A percentile compares a stretch with the other conserved stretches of the same genome.
Evolutionary conservation across 2,329 filamentous ascomycete genomes (phyloP).

Genomic region (Penicillium sp.): DNA sequence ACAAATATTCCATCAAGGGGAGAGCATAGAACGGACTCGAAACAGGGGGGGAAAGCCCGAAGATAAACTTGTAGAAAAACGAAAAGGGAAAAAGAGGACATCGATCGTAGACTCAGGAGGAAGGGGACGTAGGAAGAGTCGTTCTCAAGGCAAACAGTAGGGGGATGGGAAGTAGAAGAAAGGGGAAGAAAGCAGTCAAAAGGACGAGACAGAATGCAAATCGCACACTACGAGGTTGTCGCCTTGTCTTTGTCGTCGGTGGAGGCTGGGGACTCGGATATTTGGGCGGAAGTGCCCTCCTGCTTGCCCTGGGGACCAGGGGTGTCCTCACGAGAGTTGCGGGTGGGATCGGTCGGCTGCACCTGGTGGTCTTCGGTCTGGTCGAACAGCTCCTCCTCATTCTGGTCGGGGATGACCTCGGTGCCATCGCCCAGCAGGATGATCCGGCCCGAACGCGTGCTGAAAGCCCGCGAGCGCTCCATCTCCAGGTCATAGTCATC

Average conservation of each 20-base stretch:
- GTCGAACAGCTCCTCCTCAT: conserved; percentile 93
- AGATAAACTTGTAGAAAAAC: conserved; percentile 18
- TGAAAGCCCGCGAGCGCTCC: conserved; percentile 63
- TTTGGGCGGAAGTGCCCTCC: conserved; percentile 27
- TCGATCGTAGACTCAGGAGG: conserved; percentile 14
- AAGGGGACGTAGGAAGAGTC: conserved; percentile 8
- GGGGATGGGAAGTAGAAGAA: conserved; percentile 10
- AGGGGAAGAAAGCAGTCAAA: conserved; percentile 5
- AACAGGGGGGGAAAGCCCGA: conserved; percentile 7
- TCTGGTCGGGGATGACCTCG: conserved; percentile 82
- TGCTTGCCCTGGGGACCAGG: conserved; percentile 48
- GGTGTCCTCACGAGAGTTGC: conserved; percentile 52
- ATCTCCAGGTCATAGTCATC: conserved; percentile 55
- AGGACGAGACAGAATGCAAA: conserved; percentile 15
- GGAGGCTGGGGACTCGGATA: conserved; percentile 39
- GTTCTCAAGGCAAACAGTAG: conserved; percentile 15
- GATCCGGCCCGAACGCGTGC: conserved; percentile 74
- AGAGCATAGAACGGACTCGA: conserved; percentile 10
- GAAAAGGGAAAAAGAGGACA: conserved; percentile 16
- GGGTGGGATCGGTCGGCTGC: conserved; percentile 50
- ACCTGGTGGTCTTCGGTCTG: conserved; percentile 72
- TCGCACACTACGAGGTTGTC: conserved; percentile 27
- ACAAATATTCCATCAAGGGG: conserved; percentile 16
- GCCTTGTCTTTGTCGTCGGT: conserved; percentile 39
- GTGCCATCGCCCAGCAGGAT: conserved; percentile 95